Evolutionary conservation across 129 eudicot genomes (phyloP).

Genomic region (Erigeron canadensis): DNA sequence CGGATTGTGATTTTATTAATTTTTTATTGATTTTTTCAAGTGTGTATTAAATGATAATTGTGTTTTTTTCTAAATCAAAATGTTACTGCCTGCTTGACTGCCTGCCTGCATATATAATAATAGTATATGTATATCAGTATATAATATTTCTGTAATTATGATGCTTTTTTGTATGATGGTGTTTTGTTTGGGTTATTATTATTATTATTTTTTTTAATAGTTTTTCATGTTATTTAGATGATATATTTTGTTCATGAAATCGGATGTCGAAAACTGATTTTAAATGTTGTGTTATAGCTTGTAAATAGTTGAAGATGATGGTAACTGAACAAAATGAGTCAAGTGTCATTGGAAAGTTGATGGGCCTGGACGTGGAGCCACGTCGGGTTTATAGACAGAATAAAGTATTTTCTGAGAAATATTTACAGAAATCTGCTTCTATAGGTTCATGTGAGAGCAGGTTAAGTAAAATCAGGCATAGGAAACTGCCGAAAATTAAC

Average conservation of each 20-base stretch:
- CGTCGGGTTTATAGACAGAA: slow-evolving; percentile 23
- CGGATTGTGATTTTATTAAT: too few relatives aligned
- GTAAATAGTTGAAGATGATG: slow-evolving; percentile 37
- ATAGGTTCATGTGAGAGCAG: slow-evolving; percentile 37
- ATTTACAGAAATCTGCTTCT: slow-evolving; percentile 49
- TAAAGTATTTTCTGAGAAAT: slow-evolving; percentile 61
- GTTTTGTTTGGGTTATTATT: too few relatives aligned
- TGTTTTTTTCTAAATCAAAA: too few relatives aligned
- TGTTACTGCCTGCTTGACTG: too few relatives aligned
- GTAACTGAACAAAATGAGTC: slow-evolving; percentile 30
- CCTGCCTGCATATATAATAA: too few relatives aligned
- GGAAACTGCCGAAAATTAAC: neutral
- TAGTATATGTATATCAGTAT: too few relatives aligned
- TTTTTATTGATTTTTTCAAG: too few relatives aligned
- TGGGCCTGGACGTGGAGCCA: slow-evolving; percentile 54
- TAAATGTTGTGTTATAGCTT: neutral
- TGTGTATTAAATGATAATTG: too few relatives aligned
- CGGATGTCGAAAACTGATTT: neutral
- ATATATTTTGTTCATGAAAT: neutral
- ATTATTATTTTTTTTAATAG: too few relatives aligned
- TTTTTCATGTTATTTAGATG: slow-evolving; percentile 1
- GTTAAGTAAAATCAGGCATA: slow-evolving; percentile 22
- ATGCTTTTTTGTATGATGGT: too few relatives aligned
- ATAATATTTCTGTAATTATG: too few relatives aligned
- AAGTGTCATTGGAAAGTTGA: slow-evolving; percentile 70